Conservation (phyloP, 2,329 filamentous ascomycete species). For the Triangularia setosa region DNA sequence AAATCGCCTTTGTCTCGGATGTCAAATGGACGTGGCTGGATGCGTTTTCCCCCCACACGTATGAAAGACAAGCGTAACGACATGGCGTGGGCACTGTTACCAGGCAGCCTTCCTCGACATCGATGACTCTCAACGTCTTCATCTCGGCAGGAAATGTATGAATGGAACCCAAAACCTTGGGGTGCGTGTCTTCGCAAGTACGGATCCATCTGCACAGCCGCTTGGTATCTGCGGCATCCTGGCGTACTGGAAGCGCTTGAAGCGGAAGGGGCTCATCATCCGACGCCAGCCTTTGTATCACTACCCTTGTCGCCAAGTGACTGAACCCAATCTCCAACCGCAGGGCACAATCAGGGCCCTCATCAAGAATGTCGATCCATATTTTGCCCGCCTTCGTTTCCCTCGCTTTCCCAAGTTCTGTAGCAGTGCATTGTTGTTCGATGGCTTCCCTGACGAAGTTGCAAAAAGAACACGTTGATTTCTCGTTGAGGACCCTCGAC, state of each 20-base stretch:
- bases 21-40: constrained; percentile 5
- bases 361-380: constrained; percentile 10
- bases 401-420: not conserved
- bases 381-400: not conserved
- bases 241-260: constrained; percentile 6
- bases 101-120: constrained; percentile 7
- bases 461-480: constrained; percentile 10
- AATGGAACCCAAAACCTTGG: not conserved
- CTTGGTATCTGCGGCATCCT: constrained; percentile 7
- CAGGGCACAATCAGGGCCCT: constrained; percentile 8
- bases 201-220: constrained; percentile 8
- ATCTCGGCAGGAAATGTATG: not conserved
- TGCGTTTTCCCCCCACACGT: constrained; percentile 12
- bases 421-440: not conserved
- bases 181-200: constrained; percentile 9
- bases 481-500: constrained; percentile 1
- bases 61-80: constrained; percentile 15
- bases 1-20: not conserved
- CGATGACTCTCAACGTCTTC: constrained; percentile 9
- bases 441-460: constrained; percentile 5
- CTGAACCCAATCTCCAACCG: constrained; percentile 10
- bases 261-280: not conserved
- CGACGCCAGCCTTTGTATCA: not conserved
- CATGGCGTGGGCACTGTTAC: not conserved
- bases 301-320: not conserved